Base-by-base conservation (phyloP, 2,329 filamentous ascomycete species). In the Aureobasidium namibiae region DNA sequence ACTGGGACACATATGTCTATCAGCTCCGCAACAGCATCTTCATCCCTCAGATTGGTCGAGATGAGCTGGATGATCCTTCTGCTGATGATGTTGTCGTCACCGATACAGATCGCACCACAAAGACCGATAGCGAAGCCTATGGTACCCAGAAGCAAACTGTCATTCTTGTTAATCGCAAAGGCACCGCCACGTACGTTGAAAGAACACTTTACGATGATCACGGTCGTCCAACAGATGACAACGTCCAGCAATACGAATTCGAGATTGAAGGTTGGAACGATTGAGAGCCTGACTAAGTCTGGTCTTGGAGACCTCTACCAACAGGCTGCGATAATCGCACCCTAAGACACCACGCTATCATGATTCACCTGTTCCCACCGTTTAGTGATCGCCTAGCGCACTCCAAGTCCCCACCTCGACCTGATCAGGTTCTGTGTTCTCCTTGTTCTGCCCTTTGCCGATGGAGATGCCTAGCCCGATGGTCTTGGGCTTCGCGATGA, bases 111-210 rank as follows among this genome's bases (percentile, higher is more conserved):
- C 26, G 11, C 2, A 45, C n/a, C 5, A 39, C 52, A 3, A 61
- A 70, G 36, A 79, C 67, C 63, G 48, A 50, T 10, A 75, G 72
- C 59, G 81, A 80, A 0, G 70, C 78, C 8, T 87, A 87, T 67
- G 84, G 84, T 0, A 87, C 84, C 2, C 82, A 85, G 67, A 84
- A 83, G 69, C 83, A 87, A 67, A 84, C 81, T 1, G 72, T 87
- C 8, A 73, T 87, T 2, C 69, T 87, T 14, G 82, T 85, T 21
- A 74, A 79, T 64, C 71, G 72, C 31, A 66, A 78, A n/a, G 82
- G 82, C 2, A 75, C 76, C 56, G 77, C 84, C 36, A 80, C 77
- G n/a, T 87, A 82, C 65, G 75, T 85, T 34, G 84, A 87, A 69
- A 74, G 83, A 59, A 85, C 83, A 18, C 67, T 87, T 21, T 85